phyloP scores from a whole-genome alignment of 139 green algal species.

The Diplosphaera chodatii region DNA sequence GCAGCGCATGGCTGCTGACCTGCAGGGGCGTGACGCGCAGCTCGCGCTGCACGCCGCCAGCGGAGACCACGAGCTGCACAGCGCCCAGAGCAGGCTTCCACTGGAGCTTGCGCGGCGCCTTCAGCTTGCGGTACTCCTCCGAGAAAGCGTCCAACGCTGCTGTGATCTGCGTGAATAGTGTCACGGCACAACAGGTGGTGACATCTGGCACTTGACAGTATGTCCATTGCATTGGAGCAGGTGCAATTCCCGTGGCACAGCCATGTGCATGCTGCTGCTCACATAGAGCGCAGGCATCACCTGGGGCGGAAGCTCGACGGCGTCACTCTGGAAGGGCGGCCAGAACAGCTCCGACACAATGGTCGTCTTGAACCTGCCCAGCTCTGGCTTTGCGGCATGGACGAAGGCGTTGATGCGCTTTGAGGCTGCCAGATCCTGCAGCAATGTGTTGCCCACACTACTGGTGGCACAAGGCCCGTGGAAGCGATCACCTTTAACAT shows the following conservation, averaged over 20 bases:
- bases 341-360: constrained; percentile 87
- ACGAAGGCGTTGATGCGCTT: constrained; percentile 83
- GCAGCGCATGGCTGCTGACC: background rate
- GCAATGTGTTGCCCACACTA: too few species aligned
- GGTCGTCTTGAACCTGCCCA: constrained; percentile 28
- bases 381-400: constrained; percentile 8
- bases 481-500: too few species aligned
- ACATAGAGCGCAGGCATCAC: background rate
- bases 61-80: constrained; percentile 64
- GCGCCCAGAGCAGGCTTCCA: constrained; percentile 71
- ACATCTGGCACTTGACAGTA: too few species aligned
- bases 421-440: constrained; percentile 86
- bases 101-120: constrained; percentile 80
- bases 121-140: constrained; percentile 62
- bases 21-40: constrained; percentile 30
- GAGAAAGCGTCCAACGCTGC: constrained; percentile 33
- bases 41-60: constrained; percentile 33
- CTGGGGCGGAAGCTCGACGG: constrained; percentile 49
- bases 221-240: too few species aligned
- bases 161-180: constrained; percentile 12
- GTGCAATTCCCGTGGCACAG: too few species aligned
- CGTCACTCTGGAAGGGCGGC: constrained; percentile 52
- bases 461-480: too few species aligned
- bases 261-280: too few species aligned
- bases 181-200: too few species aligned